Conservation (phyloP, 2,329 filamentous ascomycete genomes). For the Fusarium kyushuense region DNA sequence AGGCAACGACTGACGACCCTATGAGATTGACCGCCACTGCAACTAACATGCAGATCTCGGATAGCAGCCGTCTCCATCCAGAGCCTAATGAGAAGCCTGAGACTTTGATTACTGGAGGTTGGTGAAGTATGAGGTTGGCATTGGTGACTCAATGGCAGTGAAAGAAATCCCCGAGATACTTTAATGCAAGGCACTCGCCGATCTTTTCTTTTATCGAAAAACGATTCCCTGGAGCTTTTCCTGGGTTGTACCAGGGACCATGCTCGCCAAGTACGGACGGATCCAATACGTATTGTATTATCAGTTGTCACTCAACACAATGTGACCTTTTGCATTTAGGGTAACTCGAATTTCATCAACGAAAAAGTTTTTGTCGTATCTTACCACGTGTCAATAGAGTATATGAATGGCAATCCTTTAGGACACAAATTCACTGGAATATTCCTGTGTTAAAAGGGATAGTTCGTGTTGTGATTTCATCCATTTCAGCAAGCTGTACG, state of each 20-base stretch:
- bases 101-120: constrained; percentile 1
- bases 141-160: constrained; percentile 8
- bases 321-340: background rate
- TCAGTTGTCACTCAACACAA: background rate
- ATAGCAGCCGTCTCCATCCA: background rate
- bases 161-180: constrained; percentile 11
- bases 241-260: constrained; percentile 2
- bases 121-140: constrained; percentile 13
- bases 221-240: background rate
- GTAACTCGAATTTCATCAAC: background rate
- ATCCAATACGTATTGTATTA: too few relatives aligned
- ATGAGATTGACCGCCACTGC: background rate
- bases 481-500: background rate
- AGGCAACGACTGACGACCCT: constrained; percentile 2
- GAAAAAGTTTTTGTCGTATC: background rate
- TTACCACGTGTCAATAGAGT: background rate
- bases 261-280: constrained; percentile 1
- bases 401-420: background rate
- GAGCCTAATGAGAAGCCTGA: background rate
- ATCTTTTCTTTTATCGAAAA: constrained; percentile 11
- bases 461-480: background rate
- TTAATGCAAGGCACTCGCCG: constrained; percentile 13
- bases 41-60: constrained; percentile 3
- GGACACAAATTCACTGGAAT: background rate
- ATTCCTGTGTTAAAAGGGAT: background rate